phyloP scores from a whole-genome alignment of 495 filamentous ascomycete species.

The Podospora pseudocomata region DNA sequence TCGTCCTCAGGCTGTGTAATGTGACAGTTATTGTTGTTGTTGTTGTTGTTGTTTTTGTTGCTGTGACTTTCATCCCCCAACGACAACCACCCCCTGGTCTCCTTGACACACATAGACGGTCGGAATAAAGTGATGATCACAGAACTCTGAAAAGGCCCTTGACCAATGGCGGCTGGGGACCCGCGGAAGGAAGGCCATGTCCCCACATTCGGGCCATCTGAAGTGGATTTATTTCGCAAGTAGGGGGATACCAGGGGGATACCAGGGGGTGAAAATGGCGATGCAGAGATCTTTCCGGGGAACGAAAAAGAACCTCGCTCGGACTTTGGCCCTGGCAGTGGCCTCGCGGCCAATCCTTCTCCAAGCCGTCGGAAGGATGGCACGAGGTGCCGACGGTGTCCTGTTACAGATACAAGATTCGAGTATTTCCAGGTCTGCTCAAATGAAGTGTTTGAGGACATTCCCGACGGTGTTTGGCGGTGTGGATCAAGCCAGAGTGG shows the following conservation, averaged over 20 bases:
- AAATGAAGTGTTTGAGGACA: neutral
- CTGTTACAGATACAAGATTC: neutral
- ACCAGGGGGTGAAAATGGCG: neutral
- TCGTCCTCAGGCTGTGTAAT: neutral
- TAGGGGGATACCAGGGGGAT: too few relatives aligned
- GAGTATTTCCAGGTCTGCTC: neutral
- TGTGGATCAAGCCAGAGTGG: neutral
- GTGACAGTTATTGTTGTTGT: neutral
- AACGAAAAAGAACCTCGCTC: constrained; percentile 1
- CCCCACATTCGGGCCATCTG: neutral
- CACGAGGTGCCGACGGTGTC: neutral
- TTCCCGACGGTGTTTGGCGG: neutral
- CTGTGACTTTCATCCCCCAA: neutral
- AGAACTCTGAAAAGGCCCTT: constrained; percentile 2
- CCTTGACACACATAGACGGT: neutral
- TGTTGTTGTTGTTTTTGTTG: neutral
- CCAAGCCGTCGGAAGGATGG: neutral
- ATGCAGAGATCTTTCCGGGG: neutral
- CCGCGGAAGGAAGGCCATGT: neutral
- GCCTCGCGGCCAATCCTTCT: neutral
- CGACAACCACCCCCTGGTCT: neutral
- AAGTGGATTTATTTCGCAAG: neutral
- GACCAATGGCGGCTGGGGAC: neutral
- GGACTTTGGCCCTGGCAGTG: neutral
- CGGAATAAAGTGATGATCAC: constrained; percentile 3